phyloP scores from a whole-genome alignment of 2,329 filamentous ascomycete genomes.

The Colletotrichum phormii region DNA sequence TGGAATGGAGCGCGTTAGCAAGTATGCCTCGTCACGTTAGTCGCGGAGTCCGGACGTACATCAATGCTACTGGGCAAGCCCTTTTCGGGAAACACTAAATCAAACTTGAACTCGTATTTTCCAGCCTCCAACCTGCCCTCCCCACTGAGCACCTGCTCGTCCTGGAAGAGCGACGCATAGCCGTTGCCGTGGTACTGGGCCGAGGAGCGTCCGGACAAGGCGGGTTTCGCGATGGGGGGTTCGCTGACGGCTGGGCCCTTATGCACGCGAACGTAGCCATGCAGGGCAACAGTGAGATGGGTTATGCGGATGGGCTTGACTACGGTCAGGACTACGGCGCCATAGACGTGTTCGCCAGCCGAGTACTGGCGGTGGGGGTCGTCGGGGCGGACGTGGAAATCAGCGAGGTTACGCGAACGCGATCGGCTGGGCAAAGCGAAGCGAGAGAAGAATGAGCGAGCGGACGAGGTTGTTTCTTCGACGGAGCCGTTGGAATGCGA shows the following conservation, averaged over 20 bases:
- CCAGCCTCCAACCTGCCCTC: conserved; percentile 81
- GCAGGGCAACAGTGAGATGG: conserved; percentile 81
- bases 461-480: conserved; percentile 53
- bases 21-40: conserved; percentile 1
- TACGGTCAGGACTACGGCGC: conserved; percentile 78
- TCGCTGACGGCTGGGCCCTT: conserved; percentile 73
- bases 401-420: conserved; percentile 73
- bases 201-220: conserved; percentile 51
- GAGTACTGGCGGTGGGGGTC: conserved; percentile 83
- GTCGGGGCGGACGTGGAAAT: conserved; percentile 82
- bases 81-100: conserved; percentile 76
- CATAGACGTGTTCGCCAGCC: conserved; percentile 80
- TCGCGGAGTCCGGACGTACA: conserved; percentile 66
- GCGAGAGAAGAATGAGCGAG: conserved; percentile 63
- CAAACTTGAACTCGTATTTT: conserved; percentile 83
- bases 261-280: conserved; percentile 84
- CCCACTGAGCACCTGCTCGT: conserved; percentile 83
- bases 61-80: conserved; percentile 92
- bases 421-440: conserved; percentile 63
- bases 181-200: conserved; percentile 78
- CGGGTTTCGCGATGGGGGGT: conserved; percentile 57
- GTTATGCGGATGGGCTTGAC: conserved; percentile 82
- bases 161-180: conserved; percentile 83
- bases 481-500: conserved; percentile 53
- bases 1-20: conserved; percentile 49